These are phyloP conservation scores for Jimgerdemannia lactiflua DNA, from an alignment of 192 early-diverging fungal species.

Conservation along the genomic window DNA sequence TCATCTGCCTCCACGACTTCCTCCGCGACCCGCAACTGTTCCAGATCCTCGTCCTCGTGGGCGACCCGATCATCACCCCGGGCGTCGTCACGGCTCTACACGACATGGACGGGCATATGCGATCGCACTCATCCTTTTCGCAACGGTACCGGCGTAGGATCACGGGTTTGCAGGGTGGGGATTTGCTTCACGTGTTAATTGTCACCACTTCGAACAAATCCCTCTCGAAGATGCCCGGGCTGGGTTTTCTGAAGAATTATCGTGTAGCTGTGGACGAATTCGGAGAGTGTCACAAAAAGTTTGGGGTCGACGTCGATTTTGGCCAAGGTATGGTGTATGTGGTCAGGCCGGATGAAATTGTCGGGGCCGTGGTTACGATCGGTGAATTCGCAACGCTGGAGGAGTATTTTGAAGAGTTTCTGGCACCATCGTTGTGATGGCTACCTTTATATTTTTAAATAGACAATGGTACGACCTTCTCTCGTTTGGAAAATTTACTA, in stretches of 20 bases:
- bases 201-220: not conserved
- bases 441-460: not conserved
- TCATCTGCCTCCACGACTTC: not conserved
- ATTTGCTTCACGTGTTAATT: not conserved
- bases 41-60: not conserved
- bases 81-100: not conserved
- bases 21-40: not conserved
- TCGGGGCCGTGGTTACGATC: not conserved
- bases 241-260: not conserved
- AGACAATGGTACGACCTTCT: too few species aligned
- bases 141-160: not conserved
- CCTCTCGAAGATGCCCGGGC: not conserved
- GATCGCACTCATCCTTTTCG: not conserved
- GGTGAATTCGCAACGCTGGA: not conserved
- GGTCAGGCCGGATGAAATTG: not conserved
- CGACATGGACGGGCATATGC: not conserved
- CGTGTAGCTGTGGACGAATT: not conserved
- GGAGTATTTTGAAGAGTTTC: not conserved
- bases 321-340: not conserved
- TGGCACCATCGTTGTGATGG: not conserved
- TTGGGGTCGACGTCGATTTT: not conserved
- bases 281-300: not conserved
- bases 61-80: not conserved
- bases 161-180: not conserved
- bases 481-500: too few species aligned